Percentiles rank a stretch among this genome's conserved stretches.
Conservation (phyloP, 441 rosid species). For the Adansonia gregorii region DNA sequence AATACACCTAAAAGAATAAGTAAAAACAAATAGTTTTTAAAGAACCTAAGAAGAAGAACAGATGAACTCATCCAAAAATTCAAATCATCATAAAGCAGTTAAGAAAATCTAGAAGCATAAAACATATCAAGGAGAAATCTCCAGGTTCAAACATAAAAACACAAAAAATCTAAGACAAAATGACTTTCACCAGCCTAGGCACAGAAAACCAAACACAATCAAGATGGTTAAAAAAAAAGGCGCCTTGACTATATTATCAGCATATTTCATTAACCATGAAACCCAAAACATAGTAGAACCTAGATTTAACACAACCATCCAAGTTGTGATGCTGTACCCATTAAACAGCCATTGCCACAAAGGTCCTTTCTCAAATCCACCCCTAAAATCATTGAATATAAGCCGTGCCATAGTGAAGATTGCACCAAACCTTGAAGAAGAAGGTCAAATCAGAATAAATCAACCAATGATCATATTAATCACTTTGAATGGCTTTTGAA, state of each 20-base stretch:
- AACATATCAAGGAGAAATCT: constrained; percentile 7
- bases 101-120: not conserved
- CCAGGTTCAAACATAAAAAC: constrained; percentile 11
- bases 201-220: not conserved
- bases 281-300: constrained; percentile 31
- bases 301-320: constrained; percentile 89
- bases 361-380: constrained; percentile 86
- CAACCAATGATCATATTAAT: not conserved
- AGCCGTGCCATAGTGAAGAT: constrained; percentile 85
- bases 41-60: not conserved
- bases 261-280: constrained; percentile 35
- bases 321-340: constrained; percentile 78
- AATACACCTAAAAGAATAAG: constrained; percentile 26
- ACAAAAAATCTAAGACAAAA: not conserved
- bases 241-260: constrained; percentile 35
- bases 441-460: not conserved
- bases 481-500: not conserved
- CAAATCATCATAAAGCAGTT: not conserved
- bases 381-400: constrained; percentile 77
- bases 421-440: constrained; percentile 68
- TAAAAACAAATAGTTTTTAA: not conserved
- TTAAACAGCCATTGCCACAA: constrained; percentile 88
- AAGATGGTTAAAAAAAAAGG: constrained; percentile 17
- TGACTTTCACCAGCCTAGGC: not conserved
- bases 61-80: constrained; percentile 9